Percentiles rank a stretch among this genome's conserved stretches.
These are phyloP conservation scores for Eucalyptus curtisii DNA, from an alignment of 345 rosid species.

Conservation along the genomic window DNA sequence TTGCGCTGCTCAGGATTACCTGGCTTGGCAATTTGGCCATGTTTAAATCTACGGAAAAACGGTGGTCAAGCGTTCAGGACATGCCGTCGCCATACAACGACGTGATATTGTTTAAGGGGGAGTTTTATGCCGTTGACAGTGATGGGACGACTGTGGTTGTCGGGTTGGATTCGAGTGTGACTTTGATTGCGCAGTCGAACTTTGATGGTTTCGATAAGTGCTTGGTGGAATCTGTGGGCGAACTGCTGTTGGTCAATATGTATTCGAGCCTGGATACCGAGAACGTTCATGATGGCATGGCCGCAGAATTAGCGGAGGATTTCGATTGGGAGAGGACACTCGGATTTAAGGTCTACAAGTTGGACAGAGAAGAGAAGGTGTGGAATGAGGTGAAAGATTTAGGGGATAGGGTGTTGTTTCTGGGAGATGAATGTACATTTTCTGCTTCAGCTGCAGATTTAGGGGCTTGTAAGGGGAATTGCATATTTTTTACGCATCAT, in stretches of 20 bases:
- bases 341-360: conserved; percentile 32
- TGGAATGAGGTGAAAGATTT: conserved; percentile 50
- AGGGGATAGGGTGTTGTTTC: conserved; percentile 49
- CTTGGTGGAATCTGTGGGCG: too few relatives aligned
- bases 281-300: not conserved
- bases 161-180: too few relatives aligned
- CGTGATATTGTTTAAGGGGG: too few relatives aligned
- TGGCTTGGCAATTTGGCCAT: fast-evolving
- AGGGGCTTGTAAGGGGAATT: conserved; percentile 36
- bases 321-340: conserved; percentile 46
- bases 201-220: fast-evolving
- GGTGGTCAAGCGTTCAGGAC: too few relatives aligned
- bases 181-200: too few relatives aligned
- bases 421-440: conserved; percentile 75
- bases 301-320: conserved; percentile 21
- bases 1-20: too few relatives aligned
- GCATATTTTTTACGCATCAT: conserved; percentile 26
- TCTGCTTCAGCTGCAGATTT: conserved; percentile 45
- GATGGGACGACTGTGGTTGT: too few relatives aligned
- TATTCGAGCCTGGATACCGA: conserved; percentile 20
- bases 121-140: too few relatives aligned
- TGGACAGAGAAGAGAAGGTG: conserved; percentile 23
- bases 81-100: too few relatives aligned
- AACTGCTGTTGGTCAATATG: conserved; percentile 39
- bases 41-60: too few relatives aligned